Evolutionary conservation across 768 basidiomycete species (phyloP).

Genomic region (Trametes gibbosa): DNA sequence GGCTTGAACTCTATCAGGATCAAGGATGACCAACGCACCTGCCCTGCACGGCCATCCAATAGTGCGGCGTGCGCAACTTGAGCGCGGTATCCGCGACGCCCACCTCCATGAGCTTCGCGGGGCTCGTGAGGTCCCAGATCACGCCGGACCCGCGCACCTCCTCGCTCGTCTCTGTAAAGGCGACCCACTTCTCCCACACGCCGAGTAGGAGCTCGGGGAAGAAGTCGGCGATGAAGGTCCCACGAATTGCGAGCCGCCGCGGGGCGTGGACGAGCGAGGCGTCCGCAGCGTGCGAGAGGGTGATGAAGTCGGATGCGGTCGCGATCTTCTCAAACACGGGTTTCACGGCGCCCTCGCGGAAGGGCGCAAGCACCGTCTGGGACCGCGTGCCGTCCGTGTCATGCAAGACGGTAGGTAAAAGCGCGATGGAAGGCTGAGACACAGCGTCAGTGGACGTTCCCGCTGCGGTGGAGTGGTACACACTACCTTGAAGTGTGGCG

Average conservation of each 20-base stretch:
- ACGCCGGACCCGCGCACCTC: constrained; percentile 16
- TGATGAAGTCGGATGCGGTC: constrained; percentile 12
- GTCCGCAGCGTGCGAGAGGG: constrained; percentile 21
- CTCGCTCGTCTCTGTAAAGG: constrained; percentile 16
- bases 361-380: constrained; percentile 15
- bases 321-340: constrained; percentile 16
- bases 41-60: constrained; percentile 24
- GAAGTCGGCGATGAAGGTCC: constrained; percentile 16
- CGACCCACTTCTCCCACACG: constrained; percentile 19
- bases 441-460: not conserved
- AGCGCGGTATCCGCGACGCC: constrained; percentile 11
- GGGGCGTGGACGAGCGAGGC: constrained; percentile 11
- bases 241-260: constrained; percentile 19
- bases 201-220: constrained; percentile 12
- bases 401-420: constrained; percentile 11
- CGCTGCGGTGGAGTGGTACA: too few species aligned
- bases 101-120: constrained; percentile 10
- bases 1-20: too few species aligned
- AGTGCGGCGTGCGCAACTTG: constrained; percentile 16
- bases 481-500: constrained; percentile 19
- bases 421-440: constrained; percentile 14
- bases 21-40: constrained; percentile 1
- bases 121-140: constrained; percentile 19
- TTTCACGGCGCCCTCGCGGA: constrained; percentile 11
- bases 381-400: constrained; percentile 18